Conservation (phyloP, 306 rosid genomes). For the Glycine latifolia region DNA sequence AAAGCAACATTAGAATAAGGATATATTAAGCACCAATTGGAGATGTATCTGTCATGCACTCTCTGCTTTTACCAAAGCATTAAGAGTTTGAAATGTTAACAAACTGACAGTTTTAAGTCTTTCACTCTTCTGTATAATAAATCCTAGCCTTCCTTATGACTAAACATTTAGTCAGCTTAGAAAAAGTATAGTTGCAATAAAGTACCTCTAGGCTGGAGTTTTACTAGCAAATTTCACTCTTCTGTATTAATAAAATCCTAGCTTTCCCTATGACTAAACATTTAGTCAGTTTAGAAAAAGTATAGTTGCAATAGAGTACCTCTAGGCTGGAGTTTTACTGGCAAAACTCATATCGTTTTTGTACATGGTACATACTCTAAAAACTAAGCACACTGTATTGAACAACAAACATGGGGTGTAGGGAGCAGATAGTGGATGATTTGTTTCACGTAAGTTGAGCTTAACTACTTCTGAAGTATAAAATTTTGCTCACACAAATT, state of each 20-base stretch:
- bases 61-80: background rate
- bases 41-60: background rate
- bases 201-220: background rate
- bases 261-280: background rate
- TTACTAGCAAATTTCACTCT: background rate
- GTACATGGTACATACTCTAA: background rate
- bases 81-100: background rate
- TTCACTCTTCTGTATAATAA: background rate
- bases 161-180: background rate
- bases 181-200: background rate
- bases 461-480: background rate
- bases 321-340: background rate
- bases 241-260: background rate
- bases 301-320: background rate
- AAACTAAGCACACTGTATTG: background rate
- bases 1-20: background rate
- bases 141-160: background rate
- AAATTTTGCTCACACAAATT: constrained; percentile 7
- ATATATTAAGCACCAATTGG: background rate
- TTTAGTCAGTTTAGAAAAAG: background rate
- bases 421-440: background rate
- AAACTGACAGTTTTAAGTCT: background rate
- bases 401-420: background rate
- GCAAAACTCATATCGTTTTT: background rate
- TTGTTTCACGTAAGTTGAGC: background rate